phyloP scores from a whole-genome alignment of 2,329 filamentous ascomycete genomes.

The Fusarium pininemorale region DNA sequence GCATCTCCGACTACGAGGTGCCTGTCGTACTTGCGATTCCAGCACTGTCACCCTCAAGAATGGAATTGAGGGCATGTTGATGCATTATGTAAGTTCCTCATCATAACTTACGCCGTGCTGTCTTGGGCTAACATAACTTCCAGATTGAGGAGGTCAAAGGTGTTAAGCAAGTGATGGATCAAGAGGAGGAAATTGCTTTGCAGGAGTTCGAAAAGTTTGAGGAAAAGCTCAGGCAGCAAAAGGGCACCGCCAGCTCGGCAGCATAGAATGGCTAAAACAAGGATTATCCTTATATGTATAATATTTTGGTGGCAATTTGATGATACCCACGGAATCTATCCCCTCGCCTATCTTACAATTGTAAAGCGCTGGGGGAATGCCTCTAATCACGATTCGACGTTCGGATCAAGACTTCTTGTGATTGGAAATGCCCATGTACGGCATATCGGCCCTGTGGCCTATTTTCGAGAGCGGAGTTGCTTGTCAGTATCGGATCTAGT shows the following conservation, averaged over 20 bases:
- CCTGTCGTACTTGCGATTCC: conserved; percentile 94
- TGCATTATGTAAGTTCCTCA: conserved; percentile 80
- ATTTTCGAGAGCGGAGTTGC: background rate
- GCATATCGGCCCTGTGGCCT: background rate
- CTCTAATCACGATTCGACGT: background rate
- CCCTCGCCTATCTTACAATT: background rate
- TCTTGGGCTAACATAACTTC: conserved; percentile 40
- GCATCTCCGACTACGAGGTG: conserved; percentile 86
- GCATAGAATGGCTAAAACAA: background rate
- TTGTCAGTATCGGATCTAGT: background rate
- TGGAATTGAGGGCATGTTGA: conserved; percentile 97
- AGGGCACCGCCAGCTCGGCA: conserved; percentile 45
- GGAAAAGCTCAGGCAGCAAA: conserved; percentile 74
- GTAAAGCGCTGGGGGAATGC: background rate
- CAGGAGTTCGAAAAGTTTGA: conserved; percentile 95
- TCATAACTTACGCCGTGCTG: background rate
- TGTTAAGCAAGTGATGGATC: conserved; percentile 88
- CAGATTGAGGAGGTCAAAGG: conserved; percentile 96
- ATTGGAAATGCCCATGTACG: background rate
- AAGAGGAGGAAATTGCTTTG: conserved; percentile 88
- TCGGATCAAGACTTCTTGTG: background rate
- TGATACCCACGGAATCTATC: conserved; percentile 40
- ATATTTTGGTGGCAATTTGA: conserved; percentile 37
- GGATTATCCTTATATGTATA: conserved; percentile 28
- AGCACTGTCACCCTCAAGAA: conserved; percentile 97